These are phyloP conservation scores for Pichia heedii DNA, from an alignment of 805 yeast genomes.

Conservation along the genomic window DNA sequence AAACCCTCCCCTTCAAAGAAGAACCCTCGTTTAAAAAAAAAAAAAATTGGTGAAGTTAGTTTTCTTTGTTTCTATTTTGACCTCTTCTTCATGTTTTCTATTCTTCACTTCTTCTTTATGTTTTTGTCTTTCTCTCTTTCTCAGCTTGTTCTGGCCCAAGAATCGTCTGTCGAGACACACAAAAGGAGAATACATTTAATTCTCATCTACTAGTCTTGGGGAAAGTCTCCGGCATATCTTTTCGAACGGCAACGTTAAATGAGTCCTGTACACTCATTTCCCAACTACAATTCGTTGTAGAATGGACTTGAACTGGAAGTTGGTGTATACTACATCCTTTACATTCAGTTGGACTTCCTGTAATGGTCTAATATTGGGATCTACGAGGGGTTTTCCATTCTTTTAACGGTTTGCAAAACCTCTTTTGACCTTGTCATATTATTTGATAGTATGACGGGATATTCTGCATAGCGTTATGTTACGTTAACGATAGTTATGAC, in stretches of 20 bases:
- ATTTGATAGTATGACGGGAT: background rate
- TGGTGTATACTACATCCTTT: background rate
- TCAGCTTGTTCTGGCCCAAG: slow-evolving; percentile 12
- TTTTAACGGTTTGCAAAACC: slow-evolving; percentile 1
- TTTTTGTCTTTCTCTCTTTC: background rate
- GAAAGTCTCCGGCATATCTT: slow-evolving; percentile 23
- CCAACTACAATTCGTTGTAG: background rate
- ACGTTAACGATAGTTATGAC: slow-evolving; percentile 19
- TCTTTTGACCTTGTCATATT: background rate
- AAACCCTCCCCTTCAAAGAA: slow-evolving; percentile 1
- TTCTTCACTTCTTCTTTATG: too few relatives aligned
- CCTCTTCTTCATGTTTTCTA: background rate
- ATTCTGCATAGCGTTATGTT: slow-evolving; percentile 17
- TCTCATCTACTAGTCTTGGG: slow-evolving; percentile 14
- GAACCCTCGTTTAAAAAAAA: too few relatives aligned
- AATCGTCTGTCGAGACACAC: slow-evolving; percentile 21
- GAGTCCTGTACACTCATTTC: slow-evolving; percentile 9
- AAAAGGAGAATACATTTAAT: slow-evolving; percentile 8
- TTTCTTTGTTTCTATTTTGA: too few relatives aligned
- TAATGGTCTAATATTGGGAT: background rate
- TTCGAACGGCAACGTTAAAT: slow-evolving; percentile 19
- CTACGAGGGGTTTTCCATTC: background rate
- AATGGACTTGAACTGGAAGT: background rate
- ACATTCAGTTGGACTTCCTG: background rate
- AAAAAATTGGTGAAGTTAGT: too few relatives aligned